phyloP scores from a whole-genome alignment of 192 early-diverging fungal genomes.

The Coemansia reversa region DNA sequence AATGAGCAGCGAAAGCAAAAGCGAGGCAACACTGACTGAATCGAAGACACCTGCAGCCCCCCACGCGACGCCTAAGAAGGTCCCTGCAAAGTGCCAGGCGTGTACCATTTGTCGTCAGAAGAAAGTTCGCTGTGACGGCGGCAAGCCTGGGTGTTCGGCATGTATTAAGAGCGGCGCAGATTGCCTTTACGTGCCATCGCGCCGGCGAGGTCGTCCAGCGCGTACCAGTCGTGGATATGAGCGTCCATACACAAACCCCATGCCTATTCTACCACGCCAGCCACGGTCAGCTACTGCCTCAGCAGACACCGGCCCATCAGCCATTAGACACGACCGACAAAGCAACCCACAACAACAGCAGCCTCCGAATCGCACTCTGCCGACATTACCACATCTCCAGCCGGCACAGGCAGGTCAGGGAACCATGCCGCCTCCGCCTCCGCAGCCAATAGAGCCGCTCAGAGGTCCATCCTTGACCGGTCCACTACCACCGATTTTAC shows the following conservation, averaged over 20 bases:
- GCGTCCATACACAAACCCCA: constrained; percentile 46
- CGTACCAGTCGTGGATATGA: constrained; percentile 52
- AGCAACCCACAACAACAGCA: constrained; percentile 27
- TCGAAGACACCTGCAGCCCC: constrained; percentile 7
- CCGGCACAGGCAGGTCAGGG: constrained; percentile 45
- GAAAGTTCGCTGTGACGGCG: constrained; percentile 55
- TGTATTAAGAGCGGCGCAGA: constrained; percentile 40
- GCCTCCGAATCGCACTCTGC: constrained; percentile 30
- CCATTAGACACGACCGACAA: constrained; percentile 12
- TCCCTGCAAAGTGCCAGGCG: constrained; percentile 52
- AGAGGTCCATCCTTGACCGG: constrained; percentile 3
- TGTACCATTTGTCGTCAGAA: constrained; percentile 56
- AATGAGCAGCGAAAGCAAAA: constrained; percentile 16
- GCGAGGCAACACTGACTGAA: constrained; percentile 13
- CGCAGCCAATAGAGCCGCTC: constrained; percentile 33
- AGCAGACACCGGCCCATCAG: background rate
- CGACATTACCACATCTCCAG: constrained; percentile 49
- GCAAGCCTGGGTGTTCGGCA: constrained; percentile 50
- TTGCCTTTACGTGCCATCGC: constrained; percentile 53
- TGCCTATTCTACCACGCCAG: constrained; percentile 54
- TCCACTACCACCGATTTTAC: constrained; percentile 42
- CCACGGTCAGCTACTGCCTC: constrained; percentile 13
- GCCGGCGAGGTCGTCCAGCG: constrained; percentile 50
- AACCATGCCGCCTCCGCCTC: constrained; percentile 48
- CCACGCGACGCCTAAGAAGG: constrained; percentile 21